phyloP scores from a whole-genome alignment of 2,329 filamentous ascomycete genomes.

The Geosmithia flava region DNA sequence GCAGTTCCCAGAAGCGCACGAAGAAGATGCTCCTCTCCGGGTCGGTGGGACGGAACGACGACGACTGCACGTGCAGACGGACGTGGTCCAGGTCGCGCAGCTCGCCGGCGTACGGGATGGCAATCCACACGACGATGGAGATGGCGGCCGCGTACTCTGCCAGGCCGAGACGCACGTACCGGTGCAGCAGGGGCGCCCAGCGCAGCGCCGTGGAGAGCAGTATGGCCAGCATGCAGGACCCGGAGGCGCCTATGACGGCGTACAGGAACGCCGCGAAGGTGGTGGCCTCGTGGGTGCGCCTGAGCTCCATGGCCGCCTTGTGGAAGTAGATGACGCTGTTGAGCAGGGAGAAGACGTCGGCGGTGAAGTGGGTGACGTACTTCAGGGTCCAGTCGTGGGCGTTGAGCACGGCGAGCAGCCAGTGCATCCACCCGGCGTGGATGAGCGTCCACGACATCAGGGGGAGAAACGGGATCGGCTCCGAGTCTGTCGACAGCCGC shows the following conservation, averaged over 20 bases:
- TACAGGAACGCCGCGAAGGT: conserved; percentile 47
- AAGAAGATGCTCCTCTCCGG: conserved; percentile 43
- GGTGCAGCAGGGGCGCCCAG: conserved; percentile 50
- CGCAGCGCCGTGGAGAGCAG: conserved; percentile 47
- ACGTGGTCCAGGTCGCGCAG: conserved; percentile 44
- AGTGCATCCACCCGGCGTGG: conserved; percentile 54
- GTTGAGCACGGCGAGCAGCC: conserved; percentile 51
- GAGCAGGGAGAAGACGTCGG: conserved; percentile 53
- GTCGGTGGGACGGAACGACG: conserved; percentile 39
- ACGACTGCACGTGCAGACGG: conserved; percentile 40
- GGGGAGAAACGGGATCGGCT: conserved; percentile 44
- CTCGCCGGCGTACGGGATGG: conserved; percentile 48
- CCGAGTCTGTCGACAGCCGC: conserved; percentile 31
- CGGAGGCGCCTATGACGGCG: conserved; percentile 49
- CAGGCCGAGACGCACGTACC: conserved; percentile 47
- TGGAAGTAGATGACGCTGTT: conserved; percentile 60
- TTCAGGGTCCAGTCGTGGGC: conserved; percentile 60
- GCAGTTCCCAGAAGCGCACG: conserved; percentile 50
- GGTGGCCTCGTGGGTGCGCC: conserved; percentile 42
- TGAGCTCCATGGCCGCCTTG: conserved; percentile 52
- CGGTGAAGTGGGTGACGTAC: conserved; percentile 55
- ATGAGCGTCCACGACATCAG: conserved; percentile 59
- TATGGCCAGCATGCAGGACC: conserved; percentile 50
- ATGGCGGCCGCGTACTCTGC: conserved; percentile 55
- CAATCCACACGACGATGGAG: conserved; percentile 53